Base-by-base conservation (phyloP, 176 grass and related monocot species). In the Pontederia crassipes region DNA sequence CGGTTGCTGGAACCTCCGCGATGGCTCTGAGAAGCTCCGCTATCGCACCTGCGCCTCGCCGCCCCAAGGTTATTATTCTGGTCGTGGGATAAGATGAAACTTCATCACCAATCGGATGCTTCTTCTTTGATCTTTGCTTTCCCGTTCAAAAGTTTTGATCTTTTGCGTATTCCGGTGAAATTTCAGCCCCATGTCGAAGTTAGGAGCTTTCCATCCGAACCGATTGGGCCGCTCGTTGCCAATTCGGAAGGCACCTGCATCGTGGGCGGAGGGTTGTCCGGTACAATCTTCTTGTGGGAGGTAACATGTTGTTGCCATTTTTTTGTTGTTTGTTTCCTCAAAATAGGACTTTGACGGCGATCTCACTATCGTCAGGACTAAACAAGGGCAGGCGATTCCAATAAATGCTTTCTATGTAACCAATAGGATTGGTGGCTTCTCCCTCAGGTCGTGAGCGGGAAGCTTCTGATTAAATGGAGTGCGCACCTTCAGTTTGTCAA, bases 131-230 rank as follows among this genome's bases (percentile, higher is more conserved):
- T 1, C 18, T 55, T 55, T n/a, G 14, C 8, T 14, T 17, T 17
- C 8, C 3, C 18, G 14, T 55, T 55, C 46, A 12, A 1, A 8
- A 45, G 4, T 62, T 8, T 3, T 20, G 35, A 62, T 47, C 15
- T 11, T 11, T 46, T 47, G 12, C 18, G 10, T 59, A 11, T 40
- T 40, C 32, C 2, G 11, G 6, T 26, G 46, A 17, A 17, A 68
- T 62, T 78, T 69, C 76, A 97, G 93, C 79, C 92, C 1, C 81
- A 88, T 69, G 79, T 88, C 59, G 81, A 72, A 56, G 79, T 88
- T 49, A 85, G 82, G 64, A 97, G 81, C 81, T 97, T 97, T 67
- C 93, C 87, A 0, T 76, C 79, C 14, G 87, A 97, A 52, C 87
- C 87, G 16, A 91, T 97, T 54, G 84, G 81, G 1, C 79, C 74